Percentiles rank a stretch among this genome's conserved stretches.
phyloP scores from a whole-genome alignment of 805 yeast genomes.

The Groenewaldozyma tartarivorans region DNA sequence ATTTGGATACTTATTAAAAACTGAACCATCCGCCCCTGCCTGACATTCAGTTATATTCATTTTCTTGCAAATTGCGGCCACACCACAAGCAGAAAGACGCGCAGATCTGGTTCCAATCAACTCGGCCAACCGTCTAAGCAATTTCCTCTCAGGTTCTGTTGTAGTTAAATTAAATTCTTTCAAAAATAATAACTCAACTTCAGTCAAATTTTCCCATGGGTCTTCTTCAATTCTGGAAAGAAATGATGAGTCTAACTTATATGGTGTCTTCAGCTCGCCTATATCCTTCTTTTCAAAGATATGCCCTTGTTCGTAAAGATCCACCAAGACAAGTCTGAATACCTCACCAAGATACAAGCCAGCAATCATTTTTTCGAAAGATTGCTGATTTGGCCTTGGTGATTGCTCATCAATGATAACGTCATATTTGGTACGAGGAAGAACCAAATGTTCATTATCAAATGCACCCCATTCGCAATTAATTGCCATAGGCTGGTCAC shows the following conservation, averaged over 20 bases:
- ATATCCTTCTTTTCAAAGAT: constrained; percentile 66
- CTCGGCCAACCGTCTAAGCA: constrained; percentile 75
- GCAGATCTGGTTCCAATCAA: constrained; percentile 88
- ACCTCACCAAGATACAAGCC: constrained; percentile 95
- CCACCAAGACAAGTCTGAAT: constrained; percentile 69
- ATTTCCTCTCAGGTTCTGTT: constrained; percentile 67
- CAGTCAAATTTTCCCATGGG: constrained; percentile 73
- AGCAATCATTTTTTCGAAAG: constrained; percentile 94
- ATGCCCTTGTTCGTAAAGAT: constrained; percentile 52
- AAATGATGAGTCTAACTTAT: constrained; percentile 80
- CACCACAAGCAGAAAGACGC: constrained; percentile 86
- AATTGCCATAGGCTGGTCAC: constrained; percentile 77
- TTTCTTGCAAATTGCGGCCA: constrained; percentile 88
- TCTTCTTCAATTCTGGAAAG: constrained; percentile 84
- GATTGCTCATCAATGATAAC: constrained; percentile 68
- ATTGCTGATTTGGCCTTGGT: constrained; percentile 94
- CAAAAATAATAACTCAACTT: constrained; percentile 59
- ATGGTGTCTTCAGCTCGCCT: constrained; percentile 49
- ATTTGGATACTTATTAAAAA: constrained; percentile 85
- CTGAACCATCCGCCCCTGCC: constrained; percentile 97
- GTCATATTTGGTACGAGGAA: constrained; percentile 90
- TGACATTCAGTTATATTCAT: constrained; percentile 60
- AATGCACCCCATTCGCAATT: constrained; percentile 98
- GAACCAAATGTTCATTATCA: constrained; percentile 73
- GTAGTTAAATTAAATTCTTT: constrained; percentile 51